phyloP scores from a whole-genome alignment of 331 rosid species.

The Malus hybrid region DNA sequence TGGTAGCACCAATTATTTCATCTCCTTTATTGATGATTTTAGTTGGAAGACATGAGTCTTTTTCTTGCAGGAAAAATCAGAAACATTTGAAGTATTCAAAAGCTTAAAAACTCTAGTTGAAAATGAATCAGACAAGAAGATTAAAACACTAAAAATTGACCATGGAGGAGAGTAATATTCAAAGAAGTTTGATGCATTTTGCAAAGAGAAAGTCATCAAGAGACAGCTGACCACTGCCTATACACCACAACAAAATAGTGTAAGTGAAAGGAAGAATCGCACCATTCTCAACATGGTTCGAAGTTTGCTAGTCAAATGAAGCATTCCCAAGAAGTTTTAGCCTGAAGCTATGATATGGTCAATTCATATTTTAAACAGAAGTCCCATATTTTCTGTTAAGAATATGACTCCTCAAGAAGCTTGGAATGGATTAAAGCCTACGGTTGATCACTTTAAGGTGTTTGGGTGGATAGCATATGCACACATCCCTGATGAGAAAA shows the following conservation, averaged over 20 bases:
- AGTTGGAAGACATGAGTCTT: too few species aligned
- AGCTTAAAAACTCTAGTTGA: too few species aligned
- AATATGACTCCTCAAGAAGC: neutral
- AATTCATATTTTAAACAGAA: neutral
- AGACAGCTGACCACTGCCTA: neutral
- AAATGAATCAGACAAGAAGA: neutral
- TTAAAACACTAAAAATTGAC: neutral
- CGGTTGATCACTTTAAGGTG: neutral
- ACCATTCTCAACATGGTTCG: neutral
- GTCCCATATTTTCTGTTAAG: neutral
- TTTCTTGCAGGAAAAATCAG: too few species aligned
- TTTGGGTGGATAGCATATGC: neutral
- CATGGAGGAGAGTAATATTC: rapidly evolving
- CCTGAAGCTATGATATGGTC: neutral
- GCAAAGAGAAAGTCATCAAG: too few species aligned
- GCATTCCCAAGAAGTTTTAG: neutral
- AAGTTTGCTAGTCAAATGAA: neutral
- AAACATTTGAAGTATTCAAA: too few species aligned
- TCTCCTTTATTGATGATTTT: too few species aligned
- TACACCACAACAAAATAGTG: neutral
- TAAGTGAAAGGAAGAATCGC: neutral
- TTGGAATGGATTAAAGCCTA: neutral
- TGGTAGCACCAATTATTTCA: too few species aligned
- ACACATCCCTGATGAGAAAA: neutral
- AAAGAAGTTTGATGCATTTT: too few species aligned